Conservation (phyloP, 116 monocot species). For the Zostera marina region DNA sequence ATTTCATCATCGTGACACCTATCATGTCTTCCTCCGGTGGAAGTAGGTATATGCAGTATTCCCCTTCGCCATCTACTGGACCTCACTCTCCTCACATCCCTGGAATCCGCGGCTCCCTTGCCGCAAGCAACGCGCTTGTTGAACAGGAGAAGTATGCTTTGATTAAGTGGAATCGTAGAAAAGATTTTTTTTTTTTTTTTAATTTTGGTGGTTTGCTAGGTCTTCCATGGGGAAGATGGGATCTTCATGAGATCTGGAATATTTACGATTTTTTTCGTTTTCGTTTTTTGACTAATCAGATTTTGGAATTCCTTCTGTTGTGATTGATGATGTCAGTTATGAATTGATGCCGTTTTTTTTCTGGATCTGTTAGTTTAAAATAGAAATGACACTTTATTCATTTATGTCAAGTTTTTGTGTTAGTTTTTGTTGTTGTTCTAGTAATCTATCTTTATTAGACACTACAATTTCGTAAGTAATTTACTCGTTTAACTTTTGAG, state of each 20-base stretch:
- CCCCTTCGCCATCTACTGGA: conserved; percentile 44
- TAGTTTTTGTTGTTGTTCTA: background rate
- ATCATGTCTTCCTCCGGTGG: conserved; percentile 21
- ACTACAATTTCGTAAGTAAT: background rate
- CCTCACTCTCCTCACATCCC: conserved; percentile 42
- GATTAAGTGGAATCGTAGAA: background rate
- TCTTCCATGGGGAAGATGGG: background rate
- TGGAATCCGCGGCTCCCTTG: conserved; percentile 16
- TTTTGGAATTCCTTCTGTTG: background rate
- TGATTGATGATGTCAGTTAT: background rate
- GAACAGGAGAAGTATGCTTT: conserved; percentile 47
- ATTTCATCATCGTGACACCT: background rate
- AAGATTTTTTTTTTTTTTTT: background rate
- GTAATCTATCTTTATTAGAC: background rate
- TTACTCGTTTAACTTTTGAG: background rate
- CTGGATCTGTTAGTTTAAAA: background rate
- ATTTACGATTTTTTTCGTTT: background rate
- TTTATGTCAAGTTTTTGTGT: background rate
- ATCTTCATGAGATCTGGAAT: conserved; percentile 5
- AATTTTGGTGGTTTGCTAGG: background rate
- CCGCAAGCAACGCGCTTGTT: conserved; percentile 27
- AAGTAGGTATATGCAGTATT: conserved; percentile 61
- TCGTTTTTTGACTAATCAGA: background rate
- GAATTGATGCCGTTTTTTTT: background rate
- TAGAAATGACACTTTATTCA: background rate